Conservation (phyloP, 306 rosid species). For the Sicyos baderoa region DNA sequence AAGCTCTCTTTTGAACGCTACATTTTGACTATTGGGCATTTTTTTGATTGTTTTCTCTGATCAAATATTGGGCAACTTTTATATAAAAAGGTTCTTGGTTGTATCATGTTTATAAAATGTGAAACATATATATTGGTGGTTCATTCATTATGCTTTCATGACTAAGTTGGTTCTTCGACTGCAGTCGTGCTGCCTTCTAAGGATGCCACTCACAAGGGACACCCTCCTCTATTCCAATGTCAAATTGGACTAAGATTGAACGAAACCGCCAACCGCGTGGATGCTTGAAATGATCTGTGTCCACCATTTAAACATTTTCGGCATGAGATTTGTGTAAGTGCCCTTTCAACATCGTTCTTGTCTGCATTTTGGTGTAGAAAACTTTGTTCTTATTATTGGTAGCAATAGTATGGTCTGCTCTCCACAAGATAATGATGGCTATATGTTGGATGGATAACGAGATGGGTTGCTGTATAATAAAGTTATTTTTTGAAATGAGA, state of each 20-base stretch:
- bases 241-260: slow-evolving; percentile 57
- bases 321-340: slow-evolving; percentile 27
- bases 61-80: not conserved
- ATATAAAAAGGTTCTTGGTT: not conserved
- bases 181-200: slow-evolving; percentile 58
- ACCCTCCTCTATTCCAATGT: slow-evolving; percentile 81
- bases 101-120: not conserved
- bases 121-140: not conserved
- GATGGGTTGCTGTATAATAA: slow-evolving; percentile 14
- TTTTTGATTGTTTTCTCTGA: not conserved
- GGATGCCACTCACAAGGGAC: slow-evolving; percentile 80
- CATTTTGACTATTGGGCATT: not conserved
- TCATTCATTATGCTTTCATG: not conserved
- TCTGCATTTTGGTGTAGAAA: slow-evolving; percentile 23
- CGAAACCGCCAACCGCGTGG: slow-evolving; percentile 3
- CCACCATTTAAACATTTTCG: slow-evolving; percentile 24
- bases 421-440: slow-evolving; percentile 5
- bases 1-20: not conserved
- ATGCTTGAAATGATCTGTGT: slow-evolving; percentile 27
- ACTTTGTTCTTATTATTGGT: slow-evolving; percentile 20
- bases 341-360: slow-evolving; percentile 26
- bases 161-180: not conserved
- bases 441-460: slow-evolving; percentile 8
- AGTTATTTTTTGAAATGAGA: slow-evolving; percentile 15
- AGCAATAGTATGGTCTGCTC: slow-evolving; percentile 24